A percentile compares a stretch with the other conserved stretches of the same genome.
Conservation (phyloP, 768 basidiomycete species). For the Trametes cinnabarina region DNA sequence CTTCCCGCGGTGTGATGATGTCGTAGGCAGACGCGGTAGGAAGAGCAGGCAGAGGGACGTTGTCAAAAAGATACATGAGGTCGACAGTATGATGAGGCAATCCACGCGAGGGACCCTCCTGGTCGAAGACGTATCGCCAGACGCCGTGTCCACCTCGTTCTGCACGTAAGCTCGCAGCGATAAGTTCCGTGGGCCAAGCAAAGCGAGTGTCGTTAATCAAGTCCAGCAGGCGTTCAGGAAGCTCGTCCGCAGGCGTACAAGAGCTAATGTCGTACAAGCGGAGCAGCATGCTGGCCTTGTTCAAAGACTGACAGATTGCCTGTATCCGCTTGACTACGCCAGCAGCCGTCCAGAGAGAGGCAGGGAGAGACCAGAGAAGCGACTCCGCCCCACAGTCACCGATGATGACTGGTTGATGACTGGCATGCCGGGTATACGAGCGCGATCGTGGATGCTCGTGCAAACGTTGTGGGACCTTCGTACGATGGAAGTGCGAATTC, state of each 20-base stretch:
- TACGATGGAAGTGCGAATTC: slow-evolving; percentile 27
- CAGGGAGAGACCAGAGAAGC: slow-evolving; percentile 57
- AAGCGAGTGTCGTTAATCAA: slow-evolving; percentile 72
- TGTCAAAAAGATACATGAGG: slow-evolving; percentile 78
- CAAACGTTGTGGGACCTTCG: slow-evolving; percentile 14
- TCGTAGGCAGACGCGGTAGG: slow-evolving; percentile 17
- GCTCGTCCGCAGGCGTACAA: slow-evolving; percentile 62
- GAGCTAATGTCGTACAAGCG: slow-evolving; percentile 70
- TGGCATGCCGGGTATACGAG: slow-evolving; percentile 21
- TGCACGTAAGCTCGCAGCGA: slow-evolving; percentile 48
- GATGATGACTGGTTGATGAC: slow-evolving; percentile 67
- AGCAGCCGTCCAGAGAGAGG: slow-evolving; percentile 60
- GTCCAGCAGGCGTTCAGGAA: slow-evolving; percentile 66
- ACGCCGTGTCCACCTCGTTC: slow-evolving; percentile 59
- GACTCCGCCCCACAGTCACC: slow-evolving; percentile 70
- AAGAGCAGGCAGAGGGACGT: slow-evolving; percentile 51
- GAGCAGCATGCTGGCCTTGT: slow-evolving; percentile 57
- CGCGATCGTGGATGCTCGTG: slow-evolving; percentile 18
- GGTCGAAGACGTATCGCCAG: slow-evolving; percentile 82
- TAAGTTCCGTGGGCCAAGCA: slow-evolving; percentile 74
- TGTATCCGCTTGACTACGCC: slow-evolving; percentile 66
- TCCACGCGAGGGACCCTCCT: slow-evolving; percentile 66
- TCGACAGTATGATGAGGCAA: slow-evolving; percentile 71
- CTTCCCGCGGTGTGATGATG: slow-evolving; percentile 15
- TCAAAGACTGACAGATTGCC: slow-evolving; percentile 70